Percentiles rank a stretch among this genome's conserved stretches.
phyloP scores from a whole-genome alignment of 1,139 yeast species.

The Hyphopichia burtonii region DNA sequence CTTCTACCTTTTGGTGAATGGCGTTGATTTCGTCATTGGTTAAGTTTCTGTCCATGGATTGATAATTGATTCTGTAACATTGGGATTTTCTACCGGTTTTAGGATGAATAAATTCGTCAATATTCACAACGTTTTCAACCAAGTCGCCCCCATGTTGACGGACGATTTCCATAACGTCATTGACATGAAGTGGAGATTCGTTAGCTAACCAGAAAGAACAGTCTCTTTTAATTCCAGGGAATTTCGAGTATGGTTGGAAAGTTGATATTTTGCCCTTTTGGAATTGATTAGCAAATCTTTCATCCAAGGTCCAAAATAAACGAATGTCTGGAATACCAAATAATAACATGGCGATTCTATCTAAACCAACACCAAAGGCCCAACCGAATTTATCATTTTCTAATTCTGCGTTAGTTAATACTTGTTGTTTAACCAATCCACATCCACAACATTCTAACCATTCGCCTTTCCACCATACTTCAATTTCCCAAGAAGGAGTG shows the following conservation, averaged over 20 bases:
- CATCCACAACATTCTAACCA: constrained; percentile 98
- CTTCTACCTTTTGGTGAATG: constrained; percentile 64
- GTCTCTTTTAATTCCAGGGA: constrained; percentile 84
- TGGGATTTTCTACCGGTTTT: constrained; percentile 74
- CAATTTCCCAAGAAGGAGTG: constrained; percentile 97
- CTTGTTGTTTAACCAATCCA: constrained; percentile 83
- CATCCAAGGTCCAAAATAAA: constrained; percentile 86
- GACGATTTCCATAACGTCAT: constrained; percentile 92
- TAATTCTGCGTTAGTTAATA: constrained; percentile 70
- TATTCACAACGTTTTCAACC: constrained; percentile 78
- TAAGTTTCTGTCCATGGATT: constrained; percentile 90
- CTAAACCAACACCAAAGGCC: constrained; percentile 98
- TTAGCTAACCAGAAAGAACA: constrained; percentile 86
- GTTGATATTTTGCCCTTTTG: constrained; percentile 59
- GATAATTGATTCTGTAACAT: constrained; percentile 88
- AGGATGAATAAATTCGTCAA: constrained; percentile 85
- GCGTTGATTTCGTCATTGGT: constrained; percentile 78
- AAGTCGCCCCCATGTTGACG: constrained; percentile 82
- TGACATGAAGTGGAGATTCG: constrained; percentile 57
- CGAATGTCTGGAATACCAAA: constrained; percentile 96
- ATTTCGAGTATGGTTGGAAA: constrained; percentile 87
- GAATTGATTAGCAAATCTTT: constrained; percentile 75
- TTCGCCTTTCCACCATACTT: constrained; percentile 98
- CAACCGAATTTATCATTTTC: constrained; percentile 70
- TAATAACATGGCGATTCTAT: constrained; percentile 91